Evolutionary conservation across 305 asterid species (phyloP), one percentile per base, ranked within the genome.

Genomic region (Fraxinus angustifolia): DNA sequence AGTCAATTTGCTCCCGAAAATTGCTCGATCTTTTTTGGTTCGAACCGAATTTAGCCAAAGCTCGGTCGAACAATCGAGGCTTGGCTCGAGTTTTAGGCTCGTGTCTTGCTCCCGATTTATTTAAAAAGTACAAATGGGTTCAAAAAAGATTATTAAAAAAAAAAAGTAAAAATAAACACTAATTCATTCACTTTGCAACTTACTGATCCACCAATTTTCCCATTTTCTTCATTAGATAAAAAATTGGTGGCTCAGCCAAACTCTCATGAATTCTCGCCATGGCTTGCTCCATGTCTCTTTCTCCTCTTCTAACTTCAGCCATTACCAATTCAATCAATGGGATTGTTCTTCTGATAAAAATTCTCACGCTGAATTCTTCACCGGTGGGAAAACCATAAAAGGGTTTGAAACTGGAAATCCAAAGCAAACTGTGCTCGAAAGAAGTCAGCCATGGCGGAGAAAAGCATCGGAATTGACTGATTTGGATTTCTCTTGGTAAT

Each of bases 331-430:
- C 88, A 0, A 92, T 77, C 30, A 73, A 72, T 12, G 33, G 42
- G 1, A 16, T 80, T 87, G 93, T 1, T 81, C 80, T 1, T 7
- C 11, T 6, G 90, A 70, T 2, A 91, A 17, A 8, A 26, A 34
- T 31, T 78, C 71, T 1, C 81, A 80, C 30, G 84, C 65, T 4
- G 89, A 76, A 17, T 35, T 33, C 28, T 65, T 71, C 3, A 89
- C 26, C 1, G 87, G 58, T 2, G 88, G 77, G 56, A 87, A 89
- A 1, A 88, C 79, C 10, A 85, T 78, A 23, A 1, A 92, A 86
- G 1, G 96, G 94, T 12, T 84, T 60, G 89, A 89, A 90, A 10
- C 90, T 91, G 3, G 89, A 76, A 0, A 92, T 8, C 93, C 96
- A 90, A 0, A 86, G 85, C 23, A 90, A 31, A 0, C 89, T 73